Evolutionary conservation across 129 eudicot genomes (phyloP).

Genomic region (carrot (Daucus carota)): DH1_v3.0 NC_030381.2:3632501-3633000

Average conservation of each 20-base stretch:
- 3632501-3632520: not conserved
- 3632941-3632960: no score
- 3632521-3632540: constrained; percentile 6
- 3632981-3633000: not conserved
- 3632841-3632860: not conserved
- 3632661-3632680: not conserved
- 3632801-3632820: no score
- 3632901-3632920: not conserved
- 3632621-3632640: not conserved
- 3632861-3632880: not conserved
- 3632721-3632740: not conserved
- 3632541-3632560: not conserved
- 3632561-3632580: not conserved
- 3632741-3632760: not conserved
- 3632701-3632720: not conserved
- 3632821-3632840: no score
- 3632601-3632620: not conserved
- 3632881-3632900: not conserved
- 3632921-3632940: no score
- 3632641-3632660: not conserved
- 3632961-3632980: no score
- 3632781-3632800: no score
- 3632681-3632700: not conserved
- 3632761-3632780: not conserved
- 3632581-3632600: not conserved